Evolutionary conservation across 805 yeast species (phyloP), one percentile per base, ranked within the genome.

Genomic region (Kluyveromyces starmeri): DNA sequence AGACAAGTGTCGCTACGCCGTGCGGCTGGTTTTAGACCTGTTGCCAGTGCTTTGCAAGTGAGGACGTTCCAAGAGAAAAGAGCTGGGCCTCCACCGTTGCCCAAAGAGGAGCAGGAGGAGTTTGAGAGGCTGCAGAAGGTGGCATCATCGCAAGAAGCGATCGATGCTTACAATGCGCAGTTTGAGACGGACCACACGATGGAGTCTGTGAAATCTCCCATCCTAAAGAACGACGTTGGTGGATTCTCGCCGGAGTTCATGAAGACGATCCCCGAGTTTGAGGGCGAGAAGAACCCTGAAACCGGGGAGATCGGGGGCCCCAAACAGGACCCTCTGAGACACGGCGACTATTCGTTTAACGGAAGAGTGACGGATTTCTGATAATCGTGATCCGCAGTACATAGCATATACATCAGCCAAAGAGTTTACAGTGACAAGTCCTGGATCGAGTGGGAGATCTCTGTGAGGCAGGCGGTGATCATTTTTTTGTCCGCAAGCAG

Each of bases 291-390:
- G 12, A 92, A 92, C 53, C 98, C 98, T 0, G 71, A 66, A 38
- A 92, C 98, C 1, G 98, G 98, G 3, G 98, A 92, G 60, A 68
- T 80, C 15, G 95, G 95, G 31, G 98, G 98, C 0, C 98, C 98
- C 17, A 92, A 92, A 52, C 97, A 92, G 58, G 96, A 92, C 52
- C 98, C 98, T 1, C 67, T 85, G 43, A 75, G 77, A 48, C 89
- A 84, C 48, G 86, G 86, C 12, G 97, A 88, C 49, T 92, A 94
- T 74, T 79, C 96, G 7, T 92, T 80, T 58, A 89, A 92, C 52
- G 98, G 98, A 0, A 73, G 97, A 53, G 96, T 85, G 20, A 89
- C 97, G 2, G 98, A 92, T 56, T 92, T 92, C 51, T 92, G 59
- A 54, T 20, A 20, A 20, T 20, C 11, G 11, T 8, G 23, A 8